Evolutionary conservation across 139 green algal genomes (phyloP).

Genomic region (Chlamydomonas sp.): DNA sequence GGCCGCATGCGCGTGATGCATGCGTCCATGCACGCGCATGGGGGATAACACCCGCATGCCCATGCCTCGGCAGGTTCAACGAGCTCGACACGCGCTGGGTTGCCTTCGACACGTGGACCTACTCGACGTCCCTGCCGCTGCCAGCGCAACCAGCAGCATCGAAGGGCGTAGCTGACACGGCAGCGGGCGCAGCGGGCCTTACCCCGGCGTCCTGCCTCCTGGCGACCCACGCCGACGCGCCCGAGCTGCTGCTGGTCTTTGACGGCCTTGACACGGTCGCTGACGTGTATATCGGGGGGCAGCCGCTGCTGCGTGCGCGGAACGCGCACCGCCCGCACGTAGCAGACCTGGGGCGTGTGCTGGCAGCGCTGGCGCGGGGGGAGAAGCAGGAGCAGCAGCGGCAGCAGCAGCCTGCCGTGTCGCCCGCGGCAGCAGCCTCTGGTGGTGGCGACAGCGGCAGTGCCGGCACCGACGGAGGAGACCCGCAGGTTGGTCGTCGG

Average conservation of each 20-base stretch:
- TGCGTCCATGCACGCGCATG: too few relatives aligned
- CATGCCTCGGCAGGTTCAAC: constrained; percentile 7
- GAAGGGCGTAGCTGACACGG: background rate
- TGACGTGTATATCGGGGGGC: constrained; percentile 3
- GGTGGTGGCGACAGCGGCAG: too few relatives aligned
- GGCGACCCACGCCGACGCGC: background rate
- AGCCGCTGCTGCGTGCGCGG: background rate
- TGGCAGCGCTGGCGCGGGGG: too few relatives aligned
- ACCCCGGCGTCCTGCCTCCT: background rate
- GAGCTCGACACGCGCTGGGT: constrained; percentile 8
- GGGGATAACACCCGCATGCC: constrained; percentile 4
- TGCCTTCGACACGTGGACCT: constrained; percentile 12
- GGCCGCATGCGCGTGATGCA: background rate
- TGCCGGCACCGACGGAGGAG: too few relatives aligned
- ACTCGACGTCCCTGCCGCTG: constrained; percentile 3
- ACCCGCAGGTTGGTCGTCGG: too few relatives aligned
- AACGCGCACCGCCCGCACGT: constrained; percentile 5
- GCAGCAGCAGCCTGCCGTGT: too few relatives aligned
- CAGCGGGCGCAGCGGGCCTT: too few relatives aligned
- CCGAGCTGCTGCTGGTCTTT: constrained; percentile 14
- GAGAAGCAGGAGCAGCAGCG: too few relatives aligned
- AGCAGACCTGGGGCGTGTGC: background rate
- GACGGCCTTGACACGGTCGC: constrained; percentile 17
- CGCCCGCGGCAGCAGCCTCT: too few relatives aligned
- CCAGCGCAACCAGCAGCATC: too few relatives aligned